phyloP scores from a whole-genome alignment of 768 basidiomycete species.

The Suillus subalutaceus region DNA sequence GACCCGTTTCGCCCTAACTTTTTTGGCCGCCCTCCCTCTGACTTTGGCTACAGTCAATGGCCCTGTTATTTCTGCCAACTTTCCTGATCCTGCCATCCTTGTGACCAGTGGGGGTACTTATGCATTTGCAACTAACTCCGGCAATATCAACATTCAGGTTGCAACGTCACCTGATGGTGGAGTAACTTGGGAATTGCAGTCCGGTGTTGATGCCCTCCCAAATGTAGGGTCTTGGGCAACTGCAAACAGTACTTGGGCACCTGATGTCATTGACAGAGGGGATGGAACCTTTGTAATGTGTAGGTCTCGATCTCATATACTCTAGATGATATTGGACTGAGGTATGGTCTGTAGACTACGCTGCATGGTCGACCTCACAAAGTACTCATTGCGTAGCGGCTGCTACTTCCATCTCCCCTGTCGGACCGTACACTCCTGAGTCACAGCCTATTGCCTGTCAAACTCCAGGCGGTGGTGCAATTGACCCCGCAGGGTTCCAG shows the following conservation, averaged over 20 bases:
- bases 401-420: conserved; percentile 26
- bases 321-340: not conserved
- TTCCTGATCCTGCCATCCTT: conserved; percentile 26
- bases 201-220: conserved; percentile 24
- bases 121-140: conserved; percentile 25
- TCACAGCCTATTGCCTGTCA: conserved; percentile 27
- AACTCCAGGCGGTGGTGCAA: conserved; percentile 27
- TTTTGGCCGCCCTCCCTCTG: not conserved
- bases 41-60: conserved; percentile 15
- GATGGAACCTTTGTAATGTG: conserved; percentile 25
- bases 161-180: conserved; percentile 26
- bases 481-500: conserved; percentile 31
- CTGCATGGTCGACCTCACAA: conserved; percentile 16
- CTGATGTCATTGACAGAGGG: conserved; percentile 21
- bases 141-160: conserved; percentile 25
- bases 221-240: conserved; percentile 27
- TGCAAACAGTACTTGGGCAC: conserved; percentile 23
- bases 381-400: conserved; percentile 30
- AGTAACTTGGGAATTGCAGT: conserved; percentile 19
- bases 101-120: conserved; percentile 16
- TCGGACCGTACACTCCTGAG: conserved; percentile 31
- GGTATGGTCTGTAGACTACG: conserved; percentile 14
- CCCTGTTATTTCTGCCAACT: conserved; percentile 24
- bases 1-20: not conserved
- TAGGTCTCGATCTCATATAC: conserved; percentile 7